Percentiles rank a stretch among this genome's conserved stretches.
These are phyloP conservation scores for Solanum stenotomum DNA, from an alignment of 257 asterid species.

Conservation along the genomic window DNA sequence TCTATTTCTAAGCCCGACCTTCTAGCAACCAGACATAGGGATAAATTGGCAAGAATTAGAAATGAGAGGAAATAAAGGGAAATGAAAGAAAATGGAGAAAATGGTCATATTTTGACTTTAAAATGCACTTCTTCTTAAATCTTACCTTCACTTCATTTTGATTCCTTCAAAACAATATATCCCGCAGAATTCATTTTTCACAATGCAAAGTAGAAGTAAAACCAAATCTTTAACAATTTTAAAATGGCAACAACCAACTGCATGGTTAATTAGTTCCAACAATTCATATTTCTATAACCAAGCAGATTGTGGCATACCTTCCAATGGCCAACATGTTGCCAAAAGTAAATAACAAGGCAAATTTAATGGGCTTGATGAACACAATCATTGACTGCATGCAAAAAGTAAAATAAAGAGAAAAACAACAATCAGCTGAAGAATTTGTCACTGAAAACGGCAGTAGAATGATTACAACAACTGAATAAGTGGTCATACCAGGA, in stretches of 20 bases:
- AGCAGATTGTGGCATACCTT: conserved; percentile 36
- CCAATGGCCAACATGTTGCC: conserved; percentile 86
- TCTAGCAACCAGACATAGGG: background rate
- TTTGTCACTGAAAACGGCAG: background rate
- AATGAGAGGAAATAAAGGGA: background rate
- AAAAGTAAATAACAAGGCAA: conserved; percentile 76
- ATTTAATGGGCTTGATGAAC: conserved; percentile 74
- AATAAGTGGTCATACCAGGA: conserved; percentile 54
- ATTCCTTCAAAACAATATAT: background rate
- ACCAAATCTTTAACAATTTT: background rate
- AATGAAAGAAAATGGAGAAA: background rate
- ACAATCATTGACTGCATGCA: conserved; percentile 74
- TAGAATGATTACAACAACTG: background rate
- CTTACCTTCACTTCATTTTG: background rate
- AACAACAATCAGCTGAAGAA: background rate
- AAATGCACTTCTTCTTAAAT: background rate
- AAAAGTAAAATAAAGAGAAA: conserved; percentile 5
- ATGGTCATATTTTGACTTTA: background rate
- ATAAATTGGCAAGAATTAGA: background rate
- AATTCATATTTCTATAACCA: background rate
- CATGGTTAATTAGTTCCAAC: background rate
- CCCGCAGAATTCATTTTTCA: background rate
- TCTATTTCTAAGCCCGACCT: background rate
- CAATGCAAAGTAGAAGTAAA: background rate
- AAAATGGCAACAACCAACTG: background rate